Conservation (phyloP, 2,329 filamentous ascomycete species). For the Scedosporium minutisporum region DNA sequence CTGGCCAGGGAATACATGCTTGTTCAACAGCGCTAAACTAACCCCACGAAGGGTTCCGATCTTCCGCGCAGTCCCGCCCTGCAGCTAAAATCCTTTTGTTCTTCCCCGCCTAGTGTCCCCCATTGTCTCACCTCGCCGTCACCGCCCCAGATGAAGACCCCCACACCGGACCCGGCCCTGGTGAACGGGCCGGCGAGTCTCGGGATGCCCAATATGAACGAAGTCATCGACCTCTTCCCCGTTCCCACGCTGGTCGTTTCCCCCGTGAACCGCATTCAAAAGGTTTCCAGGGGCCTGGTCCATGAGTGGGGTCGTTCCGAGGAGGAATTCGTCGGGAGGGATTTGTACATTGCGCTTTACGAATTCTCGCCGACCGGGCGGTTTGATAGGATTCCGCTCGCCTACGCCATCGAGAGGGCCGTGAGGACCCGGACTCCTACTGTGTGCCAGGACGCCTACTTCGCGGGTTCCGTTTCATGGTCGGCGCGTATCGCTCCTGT, state of each 20-base stretch:
- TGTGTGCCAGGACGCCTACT: slow-evolving; percentile 14
- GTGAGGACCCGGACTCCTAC: slow-evolving; percentile 16
- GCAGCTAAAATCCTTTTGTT: neutral
- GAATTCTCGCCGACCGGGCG: slow-evolving; percentile 16
- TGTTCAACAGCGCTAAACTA: neutral
- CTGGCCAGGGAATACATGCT: too few relatives aligned
- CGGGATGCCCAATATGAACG: slow-evolving; percentile 9
- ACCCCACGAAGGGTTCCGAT: neutral
- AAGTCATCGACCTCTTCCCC: slow-evolving; percentile 20
- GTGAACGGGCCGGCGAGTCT: neutral
- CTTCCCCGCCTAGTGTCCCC: neutral
- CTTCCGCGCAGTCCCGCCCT: neutral
- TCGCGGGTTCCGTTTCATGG: slow-evolving; percentile 14
- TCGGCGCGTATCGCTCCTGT: slow-evolving; percentile 22
- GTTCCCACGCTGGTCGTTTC: slow-evolving; percentile 21
- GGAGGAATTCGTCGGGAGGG: slow-evolving; percentile 17
- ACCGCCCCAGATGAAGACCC: neutral
- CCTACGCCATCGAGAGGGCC: slow-evolving; percentile 19
- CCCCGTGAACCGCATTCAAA: slow-evolving; percentile 19
- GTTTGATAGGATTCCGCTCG: slow-evolving; percentile 17
- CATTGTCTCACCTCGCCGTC: neutral
- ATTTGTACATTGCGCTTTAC: slow-evolving; percentile 19
- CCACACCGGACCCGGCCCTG: neutral
- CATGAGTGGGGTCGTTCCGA: slow-evolving; percentile 16
- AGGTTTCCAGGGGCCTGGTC: slow-evolving; percentile 19